Evolutionary conservation across 768 basidiomycete species (phyloP), one percentile per base, ranked within the genome.

Genomic region (Agrocybe praecox): DNA sequence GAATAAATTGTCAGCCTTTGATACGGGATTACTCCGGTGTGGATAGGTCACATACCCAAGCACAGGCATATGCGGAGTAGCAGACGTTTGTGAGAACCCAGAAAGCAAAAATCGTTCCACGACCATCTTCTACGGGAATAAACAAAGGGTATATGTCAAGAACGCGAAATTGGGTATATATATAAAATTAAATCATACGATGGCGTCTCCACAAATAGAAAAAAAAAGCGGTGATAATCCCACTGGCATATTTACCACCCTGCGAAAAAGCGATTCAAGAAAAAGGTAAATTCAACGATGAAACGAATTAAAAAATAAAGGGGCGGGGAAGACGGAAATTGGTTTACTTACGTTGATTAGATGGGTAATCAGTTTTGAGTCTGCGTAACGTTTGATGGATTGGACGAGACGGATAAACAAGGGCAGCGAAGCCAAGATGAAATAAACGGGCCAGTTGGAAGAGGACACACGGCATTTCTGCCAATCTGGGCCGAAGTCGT

Each of bases 161-260:
- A 2, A 32, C 2, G 24, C 36, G 6, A 40, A 40, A 40, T 40
- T 15, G 36, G 36, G 8, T n/a, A n/a, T n/a, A n/a, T n/a, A n/a
- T n/a, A n/a, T n/a, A 17, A 32, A 14, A 23, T 21, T 33, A 80
- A 10, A 19, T 36, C 66, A 29, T 34, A 80, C 90, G 85, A 62
- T 82, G 69, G 55, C 86, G 80, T 59, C 92, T 78, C 95, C 96
- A 98, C 45, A 85, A 68, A 58, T 78, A 92, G 69, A 93, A 97
- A 56, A 84, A 80, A 8, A 88, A 62, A 64, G 84, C 85, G 52
- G 78, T 79, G 8, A 88, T 43, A 8, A 96, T 85, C 1, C 89
- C 89, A 50, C 77, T 72, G 2, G 73, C 77, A 62, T 96, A 97
- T 73, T 96, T 96, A 2, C 94, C 94, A 9, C 84, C 94, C 94